Conservation (phyloP, 768 basidiomycete species). For the Amyloporia xantha region DNA sequence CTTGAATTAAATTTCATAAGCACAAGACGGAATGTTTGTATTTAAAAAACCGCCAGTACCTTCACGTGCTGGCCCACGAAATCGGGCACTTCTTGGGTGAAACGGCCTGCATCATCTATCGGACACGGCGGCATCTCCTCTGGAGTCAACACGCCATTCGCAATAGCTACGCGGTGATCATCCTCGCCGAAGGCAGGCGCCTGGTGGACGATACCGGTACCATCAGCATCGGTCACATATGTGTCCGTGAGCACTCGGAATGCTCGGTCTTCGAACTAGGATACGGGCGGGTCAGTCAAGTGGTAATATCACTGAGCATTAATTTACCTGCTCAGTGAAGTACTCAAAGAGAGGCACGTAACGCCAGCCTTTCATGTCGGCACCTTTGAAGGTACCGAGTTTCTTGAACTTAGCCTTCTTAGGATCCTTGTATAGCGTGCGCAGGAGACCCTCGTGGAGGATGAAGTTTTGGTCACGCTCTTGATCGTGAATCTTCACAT, state of each 20-base stretch:
- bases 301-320: not conserved
- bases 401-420: slow-evolving; percentile 97
- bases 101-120: slow-evolving; percentile 82
- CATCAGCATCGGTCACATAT: slow-evolving; percentile 89
- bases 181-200: slow-evolving; percentile 98
- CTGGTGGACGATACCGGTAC: slow-evolving; percentile 98
- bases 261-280: slow-evolving; percentile 85
- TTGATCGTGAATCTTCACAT: slow-evolving; percentile 94
- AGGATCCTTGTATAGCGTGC: slow-evolving; percentile 90
- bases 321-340: slow-evolving; percentile 82
- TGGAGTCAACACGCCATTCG: slow-evolving; percentile 70
- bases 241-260: slow-evolving; percentile 86
- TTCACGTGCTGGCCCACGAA: slow-evolving; percentile 88
- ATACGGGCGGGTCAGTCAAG: not conserved
- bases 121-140: slow-evolving; percentile 98
- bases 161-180: slow-evolving; percentile 89
- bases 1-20: slow-evolving; percentile 29
- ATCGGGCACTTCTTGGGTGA: slow-evolving; percentile 85
- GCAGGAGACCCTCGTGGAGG: slow-evolving; percentile 80
- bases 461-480: slow-evolving; percentile 86
- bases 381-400: slow-evolving; percentile 78
- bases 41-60: slow-evolving; percentile 34
- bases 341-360: slow-evolving; percentile 95
- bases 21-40: not conserved
- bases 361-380: slow-evolving; percentile 93